Conservation (phyloP, 1,139 yeast species). For the Magnusiomyces fungicola region DNA sequence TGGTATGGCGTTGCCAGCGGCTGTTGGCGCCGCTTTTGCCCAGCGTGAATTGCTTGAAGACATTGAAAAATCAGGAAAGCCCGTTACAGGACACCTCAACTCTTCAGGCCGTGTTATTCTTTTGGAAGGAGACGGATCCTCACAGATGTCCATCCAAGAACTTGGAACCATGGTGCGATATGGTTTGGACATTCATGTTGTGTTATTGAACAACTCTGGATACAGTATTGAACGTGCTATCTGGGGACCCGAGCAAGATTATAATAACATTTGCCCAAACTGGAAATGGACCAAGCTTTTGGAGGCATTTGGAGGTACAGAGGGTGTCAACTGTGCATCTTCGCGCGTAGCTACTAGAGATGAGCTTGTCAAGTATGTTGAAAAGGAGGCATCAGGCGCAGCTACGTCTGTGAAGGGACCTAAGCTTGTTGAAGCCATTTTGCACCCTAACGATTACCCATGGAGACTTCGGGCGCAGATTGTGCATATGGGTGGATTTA, state of each 20-base stretch:
- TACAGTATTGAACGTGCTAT: constrained; percentile 83
- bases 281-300: constrained; percentile 75
- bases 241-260: constrained; percentile 64
- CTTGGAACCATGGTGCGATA: constrained; percentile 59
- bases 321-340: constrained; percentile 35
- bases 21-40: constrained; percentile 72
- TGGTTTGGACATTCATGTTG: constrained; percentile 53
- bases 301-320: constrained; percentile 59
- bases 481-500: constrained; percentile 24
- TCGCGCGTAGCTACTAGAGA: constrained; percentile 31
- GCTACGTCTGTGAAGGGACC: constrained; percentile 24
- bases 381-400: constrained; percentile 19
- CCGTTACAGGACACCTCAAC: constrained; percentile 9
- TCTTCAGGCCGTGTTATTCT: constrained; percentile 51
- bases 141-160: constrained; percentile 80
- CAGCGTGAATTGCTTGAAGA: constrained; percentile 39
- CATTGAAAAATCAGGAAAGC: background rate
- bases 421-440: constrained; percentile 49
- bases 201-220: constrained; percentile 74
- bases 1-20: constrained; percentile 81
- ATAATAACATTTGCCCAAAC: constrained; percentile 68
- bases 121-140: constrained; percentile 85
- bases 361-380: constrained; percentile 26
- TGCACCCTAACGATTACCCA: constrained; percentile 57
- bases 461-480: constrained; percentile 39